Evolutionary conservation across 2,329 filamentous ascomycete species (phyloP).

Genomic region (Pseudogymnoascus sp.): DNA sequence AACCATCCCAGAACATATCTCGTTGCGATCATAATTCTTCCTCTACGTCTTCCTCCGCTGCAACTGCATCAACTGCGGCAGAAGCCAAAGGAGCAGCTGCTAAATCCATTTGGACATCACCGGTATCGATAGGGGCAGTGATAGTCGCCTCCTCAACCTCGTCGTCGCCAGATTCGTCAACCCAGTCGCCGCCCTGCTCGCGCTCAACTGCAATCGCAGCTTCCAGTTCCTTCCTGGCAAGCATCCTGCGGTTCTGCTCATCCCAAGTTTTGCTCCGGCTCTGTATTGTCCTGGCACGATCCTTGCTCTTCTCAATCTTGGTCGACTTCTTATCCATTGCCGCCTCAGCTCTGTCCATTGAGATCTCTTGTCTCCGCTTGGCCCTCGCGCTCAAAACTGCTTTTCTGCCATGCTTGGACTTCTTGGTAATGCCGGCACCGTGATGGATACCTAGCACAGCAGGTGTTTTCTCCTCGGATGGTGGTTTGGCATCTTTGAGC

Average conservation of each 20-base stretch:
- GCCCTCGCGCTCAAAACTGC: conserved; percentile 48
- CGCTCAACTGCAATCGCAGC: conserved; percentile 4
- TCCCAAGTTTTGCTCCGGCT: conserved; percentile 49
- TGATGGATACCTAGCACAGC: conserved; percentile 65
- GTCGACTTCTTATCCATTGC: conserved; percentile 50
- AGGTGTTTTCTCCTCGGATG: conserved; percentile 45
- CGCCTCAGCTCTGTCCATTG: conserved; percentile 51
- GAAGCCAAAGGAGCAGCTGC: background rate
- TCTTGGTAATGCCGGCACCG: conserved; percentile 60
- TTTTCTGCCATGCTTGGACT: conserved; percentile 50
- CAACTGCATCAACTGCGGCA: background rate
- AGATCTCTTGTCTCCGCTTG: conserved; percentile 48
- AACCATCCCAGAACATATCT: background rate
- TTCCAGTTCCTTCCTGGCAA: conserved; percentile 22
- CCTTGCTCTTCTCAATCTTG: conserved; percentile 50
- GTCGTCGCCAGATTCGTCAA: conserved; percentile 2
- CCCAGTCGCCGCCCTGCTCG: conserved; percentile 2
- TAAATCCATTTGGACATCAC: background rate
- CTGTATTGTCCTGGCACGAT: conserved; percentile 40
- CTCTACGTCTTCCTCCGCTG: background rate
- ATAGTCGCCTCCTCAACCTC: background rate
- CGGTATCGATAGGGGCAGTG: background rate
- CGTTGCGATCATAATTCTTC: conserved; percentile 7
- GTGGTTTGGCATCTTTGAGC: conserved; percentile 51
- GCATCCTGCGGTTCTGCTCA: conserved; percentile 44